These are phyloP conservation scores for Flueggea neowawraea DNA, from an alignment of 441 rosid genomes.

Conservation along the genomic window DNA sequence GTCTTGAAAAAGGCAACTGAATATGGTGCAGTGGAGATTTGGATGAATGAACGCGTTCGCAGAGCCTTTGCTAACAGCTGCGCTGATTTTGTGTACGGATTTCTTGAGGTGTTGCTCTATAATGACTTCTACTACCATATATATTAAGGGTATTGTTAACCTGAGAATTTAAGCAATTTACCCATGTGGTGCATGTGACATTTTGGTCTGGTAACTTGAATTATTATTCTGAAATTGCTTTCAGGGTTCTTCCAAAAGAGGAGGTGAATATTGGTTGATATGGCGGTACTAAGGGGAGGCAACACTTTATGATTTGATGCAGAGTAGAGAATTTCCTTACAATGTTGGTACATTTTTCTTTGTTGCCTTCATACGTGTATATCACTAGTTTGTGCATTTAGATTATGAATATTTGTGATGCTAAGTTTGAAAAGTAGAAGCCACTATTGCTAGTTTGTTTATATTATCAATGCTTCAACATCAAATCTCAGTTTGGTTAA, in stretches of 20 bases:
- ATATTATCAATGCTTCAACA: neutral
- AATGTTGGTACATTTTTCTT: constrained; percentile 56
- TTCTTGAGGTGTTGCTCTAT: constrained; percentile 72
- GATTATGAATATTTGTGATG: neutral
- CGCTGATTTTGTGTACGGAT: constrained; percentile 86
- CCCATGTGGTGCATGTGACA: neutral
- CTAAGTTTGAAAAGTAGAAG: constrained; percentile 1
- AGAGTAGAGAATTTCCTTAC: constrained; percentile 88
- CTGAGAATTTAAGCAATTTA: constrained; percentile 14
- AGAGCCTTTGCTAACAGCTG: constrained; percentile 94
- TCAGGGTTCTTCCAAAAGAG: constrained; percentile 80
- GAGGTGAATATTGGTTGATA: constrained; percentile 80
- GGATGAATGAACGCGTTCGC: constrained; percentile 97
- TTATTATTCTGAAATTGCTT: constrained; percentile 20
- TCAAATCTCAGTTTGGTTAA: constrained; percentile 4
- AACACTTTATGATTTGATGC: constrained; percentile 75
- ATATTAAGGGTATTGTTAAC: constrained; percentile 21
- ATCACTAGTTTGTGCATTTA: too few relatives aligned
- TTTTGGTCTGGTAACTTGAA: constrained; percentile 15
- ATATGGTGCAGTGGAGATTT: constrained; percentile 93
- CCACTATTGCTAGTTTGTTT: neutral
- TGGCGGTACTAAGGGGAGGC: constrained; percentile 87
- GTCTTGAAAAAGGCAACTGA: constrained; percentile 96
- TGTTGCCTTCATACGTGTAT: constrained; percentile 5
- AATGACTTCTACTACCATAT: constrained; percentile 25